Evolutionary conservation across 1,284 basidiomycete species (phyloP), one percentile per base, ranked within the genome.

Genomic region (Cystobasidium slooffiae): DNA sequence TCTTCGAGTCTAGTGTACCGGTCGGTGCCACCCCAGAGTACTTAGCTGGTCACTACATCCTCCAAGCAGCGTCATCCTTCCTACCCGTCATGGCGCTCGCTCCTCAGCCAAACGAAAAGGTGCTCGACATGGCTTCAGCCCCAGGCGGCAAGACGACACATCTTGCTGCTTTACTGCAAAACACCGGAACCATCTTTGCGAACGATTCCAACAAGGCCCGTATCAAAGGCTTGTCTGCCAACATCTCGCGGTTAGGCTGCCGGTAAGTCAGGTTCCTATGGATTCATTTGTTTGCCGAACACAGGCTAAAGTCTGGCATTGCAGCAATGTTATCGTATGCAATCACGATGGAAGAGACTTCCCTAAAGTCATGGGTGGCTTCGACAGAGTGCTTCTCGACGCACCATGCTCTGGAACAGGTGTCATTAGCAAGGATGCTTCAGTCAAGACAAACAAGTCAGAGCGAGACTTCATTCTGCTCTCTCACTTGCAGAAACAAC

Each of bases 1-100:
- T 99, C 1, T 99, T 99, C 81, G 97, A 99, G 83, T 94, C 92
- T 77, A 89, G 88, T 73, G 95, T 99, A 3, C 97, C 97, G 1
- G 92, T 99, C 76, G 94, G 92, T 88, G 97, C 97, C 5, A 99
- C 97, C 3, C 97, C 97, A 6, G 97, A 99, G 84, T 99, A 99
- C 83, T 89, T 99, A 47, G 94, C 96, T 0, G 97, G 97, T 2
- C 95, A 99, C 82, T 99, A 99, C 85, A 99, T 99, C 93, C 91
- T 99, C 20, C 97, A 99, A 85, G 94, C 97, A 4, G 97, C 97
- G 4, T 97, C 94, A 6, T 98, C 95, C 0, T 98, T 99, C 87
- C 87, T 99, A n/a, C 97, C 97, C 55, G 96, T 98, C 79, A 95
- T 99, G 78, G 94, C 97, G 0, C 89, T 99, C 49, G 86, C 89